Conservation (phyloP, 1,139 yeast genomes). For the Zygoascus sp. region DNA sequence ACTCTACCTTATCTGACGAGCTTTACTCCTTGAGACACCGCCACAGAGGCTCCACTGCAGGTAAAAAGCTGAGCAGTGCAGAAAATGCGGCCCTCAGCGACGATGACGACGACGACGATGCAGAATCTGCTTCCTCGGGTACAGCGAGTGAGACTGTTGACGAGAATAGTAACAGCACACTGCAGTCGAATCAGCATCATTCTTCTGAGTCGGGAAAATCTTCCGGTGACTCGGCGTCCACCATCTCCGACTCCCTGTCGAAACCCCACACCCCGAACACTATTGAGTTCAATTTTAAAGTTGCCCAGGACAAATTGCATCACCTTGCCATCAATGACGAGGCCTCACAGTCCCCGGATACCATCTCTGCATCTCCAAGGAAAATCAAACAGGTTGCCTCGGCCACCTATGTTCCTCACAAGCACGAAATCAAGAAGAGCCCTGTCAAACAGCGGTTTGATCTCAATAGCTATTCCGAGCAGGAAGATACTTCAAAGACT, state of each 20-base stretch:
- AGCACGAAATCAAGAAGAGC: conserved; percentile 23
- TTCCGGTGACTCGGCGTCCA: not conserved
- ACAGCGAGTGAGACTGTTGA: not conserved
- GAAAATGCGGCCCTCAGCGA: conserved; percentile 2
- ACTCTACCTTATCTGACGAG: not conserved
- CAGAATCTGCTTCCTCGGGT: not conserved
- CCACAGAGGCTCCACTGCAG: not conserved
- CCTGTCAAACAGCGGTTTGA: not conserved
- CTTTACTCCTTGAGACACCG: not conserved
- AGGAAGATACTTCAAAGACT: not conserved
- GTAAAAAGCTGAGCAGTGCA: not conserved
- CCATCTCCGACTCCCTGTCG: not conserved
- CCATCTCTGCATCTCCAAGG: conserved; percentile 6
- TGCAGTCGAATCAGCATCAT: not conserved
- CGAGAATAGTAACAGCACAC: not conserved
- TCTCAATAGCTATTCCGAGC: not conserved
- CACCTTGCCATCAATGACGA: not conserved
- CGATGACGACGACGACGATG: no score
- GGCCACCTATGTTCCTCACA: conserved; percentile 66
- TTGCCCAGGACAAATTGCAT: conserved; percentile 1
- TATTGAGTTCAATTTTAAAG: not conserved
- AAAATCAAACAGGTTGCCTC: conserved; percentile 35
- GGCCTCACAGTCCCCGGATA: not conserved
- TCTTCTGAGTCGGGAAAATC: not conserved
- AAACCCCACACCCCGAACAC: not conserved